Conservation (phyloP, 2,329 filamentous ascomycete genomes). For the Ploettnerulaceae sp. region DNA sequence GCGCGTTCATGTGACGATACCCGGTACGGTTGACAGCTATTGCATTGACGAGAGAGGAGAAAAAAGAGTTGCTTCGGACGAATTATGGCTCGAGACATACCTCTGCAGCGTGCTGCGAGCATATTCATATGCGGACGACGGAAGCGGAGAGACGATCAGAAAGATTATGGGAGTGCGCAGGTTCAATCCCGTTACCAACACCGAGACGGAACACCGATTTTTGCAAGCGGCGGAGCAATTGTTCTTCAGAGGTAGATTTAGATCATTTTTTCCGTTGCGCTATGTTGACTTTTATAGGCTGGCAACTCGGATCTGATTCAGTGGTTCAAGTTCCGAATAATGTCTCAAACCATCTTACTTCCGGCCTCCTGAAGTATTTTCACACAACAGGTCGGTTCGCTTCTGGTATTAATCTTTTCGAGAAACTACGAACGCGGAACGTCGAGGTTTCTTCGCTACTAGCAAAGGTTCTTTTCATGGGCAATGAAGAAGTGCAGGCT, state of each 20-base stretch:
- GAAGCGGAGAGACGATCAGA: slow-evolving; percentile 87
- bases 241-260: slow-evolving; percentile 75
- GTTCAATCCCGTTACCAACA: slow-evolving; percentile 96
- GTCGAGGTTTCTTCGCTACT: slow-evolving; percentile 91
- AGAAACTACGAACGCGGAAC: slow-evolving; percentile 87
- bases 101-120: slow-evolving; percentile 90
- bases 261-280: background rate
- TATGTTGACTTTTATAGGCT: slow-evolving; percentile 50
- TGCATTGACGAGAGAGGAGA: slow-evolving; percentile 96
- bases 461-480: slow-evolving; percentile 86
- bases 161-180: slow-evolving; percentile 95
- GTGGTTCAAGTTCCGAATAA: slow-evolving; percentile 96
- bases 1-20: slow-evolving; percentile 96
- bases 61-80: slow-evolving; percentile 87
- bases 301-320: slow-evolving; percentile 93
- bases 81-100: slow-evolving; percentile 96
- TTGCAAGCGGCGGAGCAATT: slow-evolving; percentile 88
- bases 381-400: slow-evolving; percentile 90
- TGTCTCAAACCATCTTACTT: slow-evolving; percentile 91
- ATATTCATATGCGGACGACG: slow-evolving; percentile 95
- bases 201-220: slow-evolving; percentile 96
- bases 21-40: slow-evolving; percentile 93
- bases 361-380: slow-evolving; percentile 92
- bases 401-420: slow-evolving; percentile 95
- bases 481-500: slow-evolving; percentile 94